Evolutionary conservation across 257 asterid species (phyloP).

Genomic region (Ligustrum vulgare): DNA sequence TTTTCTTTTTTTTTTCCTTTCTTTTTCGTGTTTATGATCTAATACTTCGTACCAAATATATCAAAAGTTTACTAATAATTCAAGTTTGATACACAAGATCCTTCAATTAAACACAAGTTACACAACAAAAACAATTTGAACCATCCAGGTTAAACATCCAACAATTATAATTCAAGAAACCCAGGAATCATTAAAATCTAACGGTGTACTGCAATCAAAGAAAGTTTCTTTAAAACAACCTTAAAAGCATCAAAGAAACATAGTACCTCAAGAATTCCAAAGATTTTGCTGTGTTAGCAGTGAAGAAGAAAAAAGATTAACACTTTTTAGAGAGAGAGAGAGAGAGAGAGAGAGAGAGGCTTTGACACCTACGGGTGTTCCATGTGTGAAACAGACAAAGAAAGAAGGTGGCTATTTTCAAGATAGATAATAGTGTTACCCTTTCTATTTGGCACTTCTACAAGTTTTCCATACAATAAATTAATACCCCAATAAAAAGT

Average conservation of each 20-base stretch:
- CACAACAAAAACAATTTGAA: neutral
- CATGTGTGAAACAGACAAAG: neutral
- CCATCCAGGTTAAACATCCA: neutral
- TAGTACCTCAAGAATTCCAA: constrained; percentile 38
- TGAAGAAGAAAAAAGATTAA: constrained; percentile 19
- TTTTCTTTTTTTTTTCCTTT: no score
- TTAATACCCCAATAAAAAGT: neutral
- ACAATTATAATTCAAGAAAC: neutral
- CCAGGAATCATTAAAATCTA: neutral
- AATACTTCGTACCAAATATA: neutral
- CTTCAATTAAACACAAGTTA: neutral
- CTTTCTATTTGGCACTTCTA: neutral
- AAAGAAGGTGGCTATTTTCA: neutral
- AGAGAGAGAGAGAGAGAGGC: neutral
- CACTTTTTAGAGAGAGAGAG: constrained; percentile 31
- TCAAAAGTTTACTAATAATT: neutral
- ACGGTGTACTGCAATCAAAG: neutral
- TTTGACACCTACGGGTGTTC: neutral
- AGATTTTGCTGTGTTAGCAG: neutral
- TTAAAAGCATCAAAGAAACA: constrained; percentile 16
- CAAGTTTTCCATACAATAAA: neutral
- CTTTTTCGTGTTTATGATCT: no score
- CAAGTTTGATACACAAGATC: neutral
- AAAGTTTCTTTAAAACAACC: neutral
- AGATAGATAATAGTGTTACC: neutral